These are phyloP conservation scores for Huntiella bhutanensis DNA, from an alignment of 2,329 filamentous ascomycete genomes.

Conservation along the genomic window DNA sequence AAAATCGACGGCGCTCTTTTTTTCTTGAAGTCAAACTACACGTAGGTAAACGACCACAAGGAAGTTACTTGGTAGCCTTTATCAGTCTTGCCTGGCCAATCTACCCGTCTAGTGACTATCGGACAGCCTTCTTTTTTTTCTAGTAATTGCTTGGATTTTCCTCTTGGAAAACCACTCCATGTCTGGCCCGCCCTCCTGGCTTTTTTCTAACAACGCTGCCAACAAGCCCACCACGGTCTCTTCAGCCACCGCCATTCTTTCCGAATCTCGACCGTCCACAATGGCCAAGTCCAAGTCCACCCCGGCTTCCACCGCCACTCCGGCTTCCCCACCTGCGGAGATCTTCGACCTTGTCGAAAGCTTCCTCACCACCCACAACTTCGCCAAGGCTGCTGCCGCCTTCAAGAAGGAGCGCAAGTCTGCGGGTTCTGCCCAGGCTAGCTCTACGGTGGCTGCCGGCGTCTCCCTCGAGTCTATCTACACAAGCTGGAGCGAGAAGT, in stretches of 20 bases:
- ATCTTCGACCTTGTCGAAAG: conserved; percentile 46
- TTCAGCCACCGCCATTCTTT: conserved; percentile 5
- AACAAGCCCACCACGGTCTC: conserved; percentile 13
- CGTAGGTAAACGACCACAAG: too few species aligned
- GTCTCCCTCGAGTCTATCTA: conserved; percentile 31
- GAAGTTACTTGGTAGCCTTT: too few species aligned
- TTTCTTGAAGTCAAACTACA: too few species aligned
- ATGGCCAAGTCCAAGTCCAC: conserved; percentile 21
- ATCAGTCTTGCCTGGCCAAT: not conserved
- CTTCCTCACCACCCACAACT: conserved; percentile 50
- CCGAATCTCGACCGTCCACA: not conserved
- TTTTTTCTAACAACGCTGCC: conserved; percentile 24
- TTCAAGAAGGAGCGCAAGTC: conserved; percentile 44
- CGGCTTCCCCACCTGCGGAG: conserved; percentile 31
- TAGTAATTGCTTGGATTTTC: not conserved
- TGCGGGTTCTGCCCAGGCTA: conserved; percentile 27
- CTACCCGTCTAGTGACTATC: not conserved
- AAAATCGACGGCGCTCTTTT: too few species aligned
- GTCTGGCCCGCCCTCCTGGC: conserved; percentile 21
- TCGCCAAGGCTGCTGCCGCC: conserved; percentile 38
- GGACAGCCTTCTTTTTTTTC: not conserved
- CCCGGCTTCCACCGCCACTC: conserved; percentile 16
- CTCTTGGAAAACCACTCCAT: not conserved
- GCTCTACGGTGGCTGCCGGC: conserved; percentile 13
- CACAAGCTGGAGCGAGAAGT: conserved; percentile 27